Evolutionary conservation across 1,284 basidiomycete species (phyloP), one percentile per base, ranked within the genome.

Genomic region (Volvariella volvacea): DNA sequence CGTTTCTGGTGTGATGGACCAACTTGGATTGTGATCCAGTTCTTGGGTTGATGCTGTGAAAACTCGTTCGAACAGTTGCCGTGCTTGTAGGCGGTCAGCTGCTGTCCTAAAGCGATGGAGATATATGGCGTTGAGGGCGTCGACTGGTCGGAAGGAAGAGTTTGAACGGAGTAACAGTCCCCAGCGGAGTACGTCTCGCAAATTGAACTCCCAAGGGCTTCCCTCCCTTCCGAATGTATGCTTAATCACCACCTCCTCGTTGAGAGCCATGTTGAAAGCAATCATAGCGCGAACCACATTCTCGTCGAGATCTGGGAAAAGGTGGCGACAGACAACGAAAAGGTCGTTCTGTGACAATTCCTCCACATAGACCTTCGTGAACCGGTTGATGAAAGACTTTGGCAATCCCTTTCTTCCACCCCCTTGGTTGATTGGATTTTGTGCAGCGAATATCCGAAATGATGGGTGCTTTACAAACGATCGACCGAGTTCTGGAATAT

Each of bases 141-240:
- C 74, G 15, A 69, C 64, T 0, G 90, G 85, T n/a, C 60, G 54
- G 16, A 60, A 65, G n/a, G 55, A 50, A 3, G 55, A 55, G 7
- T 64, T 48, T 3, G 62, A 51, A 37, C 64, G 62, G 12, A 79
- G 57, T 45, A 93, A 79, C 17, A 58, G 59, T 21, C 81, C 86
- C 95, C 96, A 99, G 41, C 96, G 82, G 49, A 95, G 80, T 33
- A 98, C 75, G 63, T 99, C 96, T 31, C 96, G 88, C 43, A 99
- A 71, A 60, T 99, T 99, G 72, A 99, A 98, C 60, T 99, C 96
- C 96, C 96, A 99, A 1, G 96, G 96, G 42, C 81, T 77, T 7
- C 96, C 96, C 49, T 88, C 81, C 38, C 83, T 76, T 3, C 81
- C 94, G 57, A 98, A 92, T 1, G 72, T 56, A 22, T 80, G 76